A percentile compares a stretch with the other conserved stretches of the same genome.
These are phyloP conservation scores for Tinospora cordifolia DNA, from an alignment of 164 flowering plant genomes.

Conservation along the genomic window DNA sequence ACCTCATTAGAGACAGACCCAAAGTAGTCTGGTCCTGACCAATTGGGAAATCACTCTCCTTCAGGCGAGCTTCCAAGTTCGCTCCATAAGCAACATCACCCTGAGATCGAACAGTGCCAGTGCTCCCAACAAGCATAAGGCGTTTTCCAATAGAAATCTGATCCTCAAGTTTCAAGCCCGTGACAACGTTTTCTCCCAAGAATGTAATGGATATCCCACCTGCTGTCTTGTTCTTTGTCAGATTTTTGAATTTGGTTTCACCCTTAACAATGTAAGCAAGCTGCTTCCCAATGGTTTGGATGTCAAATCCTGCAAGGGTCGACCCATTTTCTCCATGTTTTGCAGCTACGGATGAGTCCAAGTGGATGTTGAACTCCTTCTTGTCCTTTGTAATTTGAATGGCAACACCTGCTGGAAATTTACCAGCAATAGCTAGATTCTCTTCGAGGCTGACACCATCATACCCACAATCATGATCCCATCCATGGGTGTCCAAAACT, in stretches of 20 bases:
- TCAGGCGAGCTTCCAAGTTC: constrained; percentile 68
- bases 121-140: constrained; percentile 57
- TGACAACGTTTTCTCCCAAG: constrained; percentile 73
- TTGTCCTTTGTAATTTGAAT: constrained; percentile 86
- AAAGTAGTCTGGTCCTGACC: constrained; percentile 78
- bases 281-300: constrained; percentile 78
- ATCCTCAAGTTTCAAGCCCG: constrained; percentile 80
- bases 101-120: constrained; percentile 72
- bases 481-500: constrained; percentile 80
- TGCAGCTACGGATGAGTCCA: constrained; percentile 76
- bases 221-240: constrained; percentile 70
- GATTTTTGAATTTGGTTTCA: constrained; percentile 70
- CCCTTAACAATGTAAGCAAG: constrained; percentile 74
- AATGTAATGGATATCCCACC: constrained; percentile 75
- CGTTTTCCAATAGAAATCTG: constrained; percentile 68
- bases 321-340: constrained; percentile 78
- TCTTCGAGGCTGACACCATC: constrained; percentile 87
- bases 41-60: constrained; percentile 68
- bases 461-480: constrained; percentile 98
- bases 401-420: constrained; percentile 53
- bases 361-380: constrained; percentile 81
- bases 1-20: constrained; percentile 75
- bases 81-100: constrained; percentile 82
- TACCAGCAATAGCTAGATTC: constrained; percentile 47
- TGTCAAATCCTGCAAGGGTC: constrained; percentile 76